A percentile compares a stretch with the other conserved stretches of the same genome.
Conservation (phyloP, 2,329 filamentous ascomycete species). For the Plenodomus tracheiphilus region DNA sequence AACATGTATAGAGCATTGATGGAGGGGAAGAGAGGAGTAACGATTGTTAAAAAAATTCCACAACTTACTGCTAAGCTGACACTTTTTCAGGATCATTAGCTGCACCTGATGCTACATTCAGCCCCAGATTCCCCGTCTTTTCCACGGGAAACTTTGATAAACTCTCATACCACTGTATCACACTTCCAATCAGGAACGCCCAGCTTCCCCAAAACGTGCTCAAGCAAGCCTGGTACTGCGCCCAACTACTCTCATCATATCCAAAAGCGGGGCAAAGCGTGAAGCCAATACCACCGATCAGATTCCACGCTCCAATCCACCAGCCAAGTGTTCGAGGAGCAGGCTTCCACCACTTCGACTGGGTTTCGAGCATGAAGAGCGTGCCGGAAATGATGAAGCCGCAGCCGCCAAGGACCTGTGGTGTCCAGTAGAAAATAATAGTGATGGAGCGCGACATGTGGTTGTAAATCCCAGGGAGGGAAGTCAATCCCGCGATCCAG, state of each 20-base stretch:
- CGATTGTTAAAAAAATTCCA: not conserved
- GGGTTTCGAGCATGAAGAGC: slow-evolving; percentile 69
- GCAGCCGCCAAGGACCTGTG: slow-evolving; percentile 64
- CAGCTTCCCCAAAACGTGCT: slow-evolving; percentile 43
- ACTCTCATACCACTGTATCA: slow-evolving; percentile 42
- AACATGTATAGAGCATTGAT: no score
- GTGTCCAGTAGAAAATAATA: slow-evolving; percentile 64
- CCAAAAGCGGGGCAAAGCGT: slow-evolving; percentile 49
- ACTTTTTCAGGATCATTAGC: not conserved
- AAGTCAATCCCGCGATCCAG: slow-evolving; percentile 65
- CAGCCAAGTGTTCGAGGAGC: slow-evolving; percentile 62
- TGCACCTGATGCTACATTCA: not conserved
- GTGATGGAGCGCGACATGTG: slow-evolving; percentile 52
- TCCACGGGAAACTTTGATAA: slow-evolving; percentile 40
- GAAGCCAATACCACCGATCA: slow-evolving; percentile 66
- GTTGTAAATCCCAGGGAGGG: slow-evolving; percentile 60
- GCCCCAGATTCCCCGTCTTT: not conserved
- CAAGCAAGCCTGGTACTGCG: slow-evolving; percentile 36
- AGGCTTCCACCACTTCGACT: slow-evolving; percentile 65
- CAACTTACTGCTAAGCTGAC: not conserved
- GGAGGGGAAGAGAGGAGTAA: not conserved
- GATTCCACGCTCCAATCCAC: slow-evolving; percentile 69
- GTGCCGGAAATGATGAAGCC: slow-evolving; percentile 63
- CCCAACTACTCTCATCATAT: slow-evolving; percentile 34
- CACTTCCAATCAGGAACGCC: slow-evolving; percentile 40